phyloP scores from a whole-genome alignment of 257 asterid genomes.

The Penstemon barbatus region DNA sequence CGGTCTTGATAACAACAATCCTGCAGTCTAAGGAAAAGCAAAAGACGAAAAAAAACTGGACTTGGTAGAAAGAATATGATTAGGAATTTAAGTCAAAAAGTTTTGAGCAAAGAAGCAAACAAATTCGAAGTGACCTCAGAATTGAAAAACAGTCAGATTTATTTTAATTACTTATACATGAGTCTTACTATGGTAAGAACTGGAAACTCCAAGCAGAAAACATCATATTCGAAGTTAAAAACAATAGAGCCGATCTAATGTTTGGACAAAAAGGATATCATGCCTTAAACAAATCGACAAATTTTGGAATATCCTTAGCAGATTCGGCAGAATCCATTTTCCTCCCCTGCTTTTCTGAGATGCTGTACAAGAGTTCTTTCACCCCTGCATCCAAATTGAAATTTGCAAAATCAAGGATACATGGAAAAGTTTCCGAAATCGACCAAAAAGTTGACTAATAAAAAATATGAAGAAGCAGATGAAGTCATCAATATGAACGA shows the following conservation, averaged over 20 bases:
- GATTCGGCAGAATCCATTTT: slow-evolving; percentile 91
- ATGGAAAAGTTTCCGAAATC: background rate
- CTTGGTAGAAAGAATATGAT: background rate
- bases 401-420: slow-evolving; percentile 18
- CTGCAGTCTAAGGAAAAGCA: background rate
- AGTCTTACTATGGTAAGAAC: slow-evolving; percentile 3
- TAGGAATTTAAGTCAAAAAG: background rate
- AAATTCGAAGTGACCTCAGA: background rate
- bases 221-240: background rate
- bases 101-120: slow-evolving; percentile 1
- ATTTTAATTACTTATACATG: background rate
- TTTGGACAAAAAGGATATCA: slow-evolving; percentile 30
- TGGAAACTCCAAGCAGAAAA: slow-evolving; percentile 2
- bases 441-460: no score
- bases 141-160: slow-evolving; percentile 5
- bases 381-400: slow-evolving; percentile 61
- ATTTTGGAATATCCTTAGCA: slow-evolving; percentile 74
- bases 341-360: slow-evolving; percentile 96
- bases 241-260: slow-evolving; percentile 1
- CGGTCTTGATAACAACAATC: background rate
- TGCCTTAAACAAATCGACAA: slow-evolving; percentile 59
- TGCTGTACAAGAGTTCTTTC: slow-evolving; percentile 83
- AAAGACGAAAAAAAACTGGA: background rate
- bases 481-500: background rate
- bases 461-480: background rate